Evolutionary conservation across 306 rosid species (phyloP), one percentile per base, ranked within the genome.

Genomic region (Sesbania bispinosa): DNA sequence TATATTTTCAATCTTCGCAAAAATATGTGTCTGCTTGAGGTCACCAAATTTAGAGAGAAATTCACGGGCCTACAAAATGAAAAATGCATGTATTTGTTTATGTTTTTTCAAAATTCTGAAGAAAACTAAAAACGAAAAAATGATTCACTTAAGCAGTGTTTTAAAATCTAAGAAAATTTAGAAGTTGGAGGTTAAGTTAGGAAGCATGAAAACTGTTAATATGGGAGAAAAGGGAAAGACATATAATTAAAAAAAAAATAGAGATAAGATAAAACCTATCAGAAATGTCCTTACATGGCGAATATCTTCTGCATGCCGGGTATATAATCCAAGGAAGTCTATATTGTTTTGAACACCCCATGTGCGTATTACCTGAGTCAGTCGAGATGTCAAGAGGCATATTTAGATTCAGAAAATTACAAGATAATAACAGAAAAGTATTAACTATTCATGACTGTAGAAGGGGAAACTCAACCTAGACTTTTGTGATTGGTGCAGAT

Each of bases 301-400:
- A 84, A 93, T 62, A 77, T 93, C 98, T 83, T 93, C 96, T 60
- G 86, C 97, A 19, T 83, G 96, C 36, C 98, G 81, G 2, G 98
- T 81, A 62, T 81, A 84, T 26, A 93, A 76, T 16, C 96, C 77
- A 26, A 93, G 93, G 87, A 90, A 82, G 84, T 93, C 96, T 36
- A 93, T 88, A 3, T 74, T 90, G 87, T 93, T 93, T 52, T 24
- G 77, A 77, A 86, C 93, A 59, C 93, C 98, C 97, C 97, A 93
- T 26, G 90, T 85, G 62, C 88, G 79, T 77, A 93, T 90, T 62
- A 88, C 88, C 98, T 93, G 91, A 46, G 71, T 61, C 14, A 68
- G 41, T 46, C n/a, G 24, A 18, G 67, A 67, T 52, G 38, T 54
- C 67, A 65, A 64, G 23, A 58, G 36, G 16, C 65, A 47, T 38